These are phyloP conservation scores for Casuarina cunninghamiana DNA, from an alignment of 306 rosid species.

Conservation along the genomic window DNA sequence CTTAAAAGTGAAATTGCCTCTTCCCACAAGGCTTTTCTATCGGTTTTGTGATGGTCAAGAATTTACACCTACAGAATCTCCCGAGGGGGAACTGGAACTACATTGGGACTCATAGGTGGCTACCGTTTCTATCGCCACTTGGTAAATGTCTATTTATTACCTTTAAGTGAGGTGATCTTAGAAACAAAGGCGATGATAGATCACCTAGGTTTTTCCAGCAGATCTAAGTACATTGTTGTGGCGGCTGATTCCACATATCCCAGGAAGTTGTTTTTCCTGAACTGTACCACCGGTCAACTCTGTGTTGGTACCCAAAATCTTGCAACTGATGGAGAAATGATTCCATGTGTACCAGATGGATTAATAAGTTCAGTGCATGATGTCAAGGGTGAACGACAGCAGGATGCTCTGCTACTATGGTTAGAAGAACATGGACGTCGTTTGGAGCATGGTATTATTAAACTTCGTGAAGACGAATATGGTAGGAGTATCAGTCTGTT, in stretches of 20 bases:
- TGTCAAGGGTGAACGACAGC: constrained; percentile 43
- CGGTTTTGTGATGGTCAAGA: constrained; percentile 88
- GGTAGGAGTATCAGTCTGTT: constrained; percentile 59
- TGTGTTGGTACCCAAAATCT: constrained; percentile 66
- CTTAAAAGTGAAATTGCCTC: constrained; percentile 73
- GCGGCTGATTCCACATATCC: constrained; percentile 60
- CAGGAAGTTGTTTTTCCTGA: constrained; percentile 66
- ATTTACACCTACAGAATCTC: constrained; percentile 23
- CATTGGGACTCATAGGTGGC: constrained; percentile 86
- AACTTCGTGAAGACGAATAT: constrained; percentile 45
- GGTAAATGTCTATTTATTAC: constrained; percentile 70
- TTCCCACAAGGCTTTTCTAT: constrained; percentile 74
- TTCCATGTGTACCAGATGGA: constrained; percentile 75
- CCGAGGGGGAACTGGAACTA: constrained; percentile 30
- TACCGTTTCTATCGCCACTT: constrained; percentile 55
- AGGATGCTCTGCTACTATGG: constrained; percentile 89
- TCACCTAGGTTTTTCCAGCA: constrained; percentile 36
- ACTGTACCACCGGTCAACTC: constrained; percentile 71
- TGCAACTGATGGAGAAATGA: constrained; percentile 51
- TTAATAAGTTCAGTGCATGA: constrained; percentile 51
- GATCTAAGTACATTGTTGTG: constrained; percentile 54
- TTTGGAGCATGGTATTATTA: constrained; percentile 66
- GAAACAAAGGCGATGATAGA: constrained; percentile 39
- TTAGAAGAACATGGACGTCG: constrained; percentile 87
- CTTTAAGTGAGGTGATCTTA: constrained; percentile 44